Evolutionary conservation across 2,329 filamentous ascomycete genomes (phyloP), one percentile per base, ranked within the genome.

Genomic region (Fusarium sp.): DNA sequence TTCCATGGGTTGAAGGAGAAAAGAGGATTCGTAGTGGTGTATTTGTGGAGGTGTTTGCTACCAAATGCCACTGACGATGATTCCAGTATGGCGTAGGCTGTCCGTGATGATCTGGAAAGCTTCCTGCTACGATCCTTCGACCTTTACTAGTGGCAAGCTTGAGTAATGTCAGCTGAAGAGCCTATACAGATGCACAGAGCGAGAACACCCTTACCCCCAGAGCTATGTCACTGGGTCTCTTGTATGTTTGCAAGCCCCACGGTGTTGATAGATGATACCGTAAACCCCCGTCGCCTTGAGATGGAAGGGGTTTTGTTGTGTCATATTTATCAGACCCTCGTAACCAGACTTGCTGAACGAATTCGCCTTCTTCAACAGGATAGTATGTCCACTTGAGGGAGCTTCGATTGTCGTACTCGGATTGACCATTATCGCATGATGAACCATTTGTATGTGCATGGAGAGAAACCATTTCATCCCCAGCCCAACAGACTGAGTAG

Each of bases 401-500:
- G 1, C 11, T 28, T 26, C 10, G 10, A 6, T 21, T 6, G 1
- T 28, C 3, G 13, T 26, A 66, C 5, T 54, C 41, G 5, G 41
- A 47, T 5, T 33, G 24, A n/a, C 21, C 20, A 5, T 13, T 3
- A 8, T 13, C 11, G 5, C 29, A 13, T 11, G 10, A 15, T 11
- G 16, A 8, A 23, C 8, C 4, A 5, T 12, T 2, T 0, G 7
- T 8, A 4, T 13, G 54, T 2, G 47, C 38, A 11, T 55, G 29
- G 6, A 70, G 7, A 3, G 59, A 53, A 9, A 57, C 18, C 33
- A 68, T 63, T 5, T 62, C 42, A 5, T 38, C 18, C 0, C 18
- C 4, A 18, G 20, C 13, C 67, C 67, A 70, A 16, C 63, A 67
- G 3, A 47, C 20, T 9, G 63, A 70, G 33, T 70, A 70, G 6